Evolutionary conservation across 345 rosid genomes (phyloP), one percentile per base, ranked within the genome.

Genomic region (Streptanthus diversifolius): DNA sequence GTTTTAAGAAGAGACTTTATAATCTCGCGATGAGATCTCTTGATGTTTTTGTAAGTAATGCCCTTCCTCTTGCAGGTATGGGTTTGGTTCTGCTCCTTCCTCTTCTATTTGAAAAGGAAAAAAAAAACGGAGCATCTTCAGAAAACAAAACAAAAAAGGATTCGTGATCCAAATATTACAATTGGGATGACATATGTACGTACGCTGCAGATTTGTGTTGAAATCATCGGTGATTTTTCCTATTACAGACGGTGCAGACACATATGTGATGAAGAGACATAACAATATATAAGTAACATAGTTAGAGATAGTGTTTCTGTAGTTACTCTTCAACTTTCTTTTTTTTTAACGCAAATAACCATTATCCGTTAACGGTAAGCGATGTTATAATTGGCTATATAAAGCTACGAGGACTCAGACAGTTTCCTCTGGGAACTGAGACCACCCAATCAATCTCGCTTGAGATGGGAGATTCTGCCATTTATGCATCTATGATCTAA

Each of bases 121-220:
- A 70, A 12, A n/a, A n/a, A n/a, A n/a, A n/a, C n/a, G n/a, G n/a
- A 48, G 54, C 14, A 10, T 21, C n/a, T 21, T 49, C 5, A 27
- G 0, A 48, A 25, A 19, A 18, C 25, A 47, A 22, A n/a, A n/a
- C n/a, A n/a, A n/a, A 35, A 45, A 27, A 44, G n/a, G n/a, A 68
- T 19, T 19, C 4, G n/a, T 8, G 48, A 7, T 56, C 40, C 8
- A 53, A n/a, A n/a, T n/a, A n/a, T n/a, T n/a, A n/a, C n/a, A n/a
- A n/a, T n/a, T n/a, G n/a, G n/a, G n/a, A n/a, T n/a, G n/a, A n/a
- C n/a, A n/a, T n/a, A n/a, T n/a, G n/a, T 47, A 45, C 17, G 4
- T 72, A 63, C 70, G 47, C 14, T 43, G 70, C 36, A 45, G 11
- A 55, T 36, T 44, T 33, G 63, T 54, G 76, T 53, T 53, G 63